Evolutionary conservation across 1,284 basidiomycete species (phyloP).

Genomic region (Hortiboletus rubellus): DNA sequence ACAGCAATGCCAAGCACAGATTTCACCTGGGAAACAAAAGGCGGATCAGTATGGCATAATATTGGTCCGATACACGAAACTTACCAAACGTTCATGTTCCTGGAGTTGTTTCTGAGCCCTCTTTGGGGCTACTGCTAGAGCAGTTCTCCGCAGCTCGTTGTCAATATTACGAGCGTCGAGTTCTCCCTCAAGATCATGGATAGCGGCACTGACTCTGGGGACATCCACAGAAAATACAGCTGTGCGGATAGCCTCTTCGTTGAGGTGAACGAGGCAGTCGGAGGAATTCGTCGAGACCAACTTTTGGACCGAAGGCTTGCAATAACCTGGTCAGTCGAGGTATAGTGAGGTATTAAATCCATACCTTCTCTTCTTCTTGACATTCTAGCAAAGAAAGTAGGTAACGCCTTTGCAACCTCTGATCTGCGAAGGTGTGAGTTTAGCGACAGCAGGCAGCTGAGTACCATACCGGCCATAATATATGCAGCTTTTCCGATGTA

Average conservation of each 20-base stretch:
- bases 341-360: neutral
- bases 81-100: constrained; percentile 53
- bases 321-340: constrained; percentile 4
- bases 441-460: constrained; percentile 1
- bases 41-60: constrained; percentile 6
- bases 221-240: constrained; percentile 54
- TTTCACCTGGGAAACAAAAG: constrained; percentile 45
- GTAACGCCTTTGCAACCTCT: constrained; percentile 64
- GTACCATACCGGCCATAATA: constrained; percentile 56
- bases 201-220: constrained; percentile 45
- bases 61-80: neutral
- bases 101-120: constrained; percentile 47
- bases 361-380: constrained; percentile 90
- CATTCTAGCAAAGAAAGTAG: constrained; percentile 76
- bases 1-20: constrained; percentile 69
- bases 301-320: constrained; percentile 88
- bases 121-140: constrained; percentile 40
- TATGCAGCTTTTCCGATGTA: constrained; percentile 50
- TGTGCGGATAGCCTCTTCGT: constrained; percentile 62
- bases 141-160: constrained; percentile 43
- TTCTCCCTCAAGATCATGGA: constrained; percentile 50
- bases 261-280: constrained; percentile 61
- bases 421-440: constrained; percentile 48
- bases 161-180: constrained; percentile 48
- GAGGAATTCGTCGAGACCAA: constrained; percentile 73